Evolutionary conservation across 2,329 filamentous ascomycete species (phyloP).

Genomic region (Fonsecaea multimorphosa): DNA sequence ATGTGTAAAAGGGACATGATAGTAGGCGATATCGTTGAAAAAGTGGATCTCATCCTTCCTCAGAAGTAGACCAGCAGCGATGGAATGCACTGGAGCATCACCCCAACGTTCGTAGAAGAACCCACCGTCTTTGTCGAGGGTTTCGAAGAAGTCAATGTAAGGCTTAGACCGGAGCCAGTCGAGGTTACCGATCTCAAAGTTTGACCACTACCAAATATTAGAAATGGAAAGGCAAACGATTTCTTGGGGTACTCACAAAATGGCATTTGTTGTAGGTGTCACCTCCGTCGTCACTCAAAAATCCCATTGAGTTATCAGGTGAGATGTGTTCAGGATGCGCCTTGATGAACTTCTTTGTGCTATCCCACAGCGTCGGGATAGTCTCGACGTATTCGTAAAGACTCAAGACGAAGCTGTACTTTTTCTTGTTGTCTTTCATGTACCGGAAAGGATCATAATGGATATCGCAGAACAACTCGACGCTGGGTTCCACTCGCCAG

Average conservation of each 20-base stretch:
- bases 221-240: slow-evolving; percentile 10
- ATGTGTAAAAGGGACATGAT: slow-evolving; percentile 96
- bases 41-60: slow-evolving; percentile 96
- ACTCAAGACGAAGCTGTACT: slow-evolving; percentile 96
- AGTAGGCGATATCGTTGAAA: slow-evolving; percentile 99
- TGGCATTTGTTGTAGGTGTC: slow-evolving; percentile 97
- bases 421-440: slow-evolving; percentile 96
- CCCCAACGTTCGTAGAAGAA: slow-evolving; percentile 99
- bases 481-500: slow-evolving; percentile 97
- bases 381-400: slow-evolving; percentile 97
- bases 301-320: slow-evolving; percentile 83
- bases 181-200: slow-evolving; percentile 95
- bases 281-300: slow-evolving; percentile 89
- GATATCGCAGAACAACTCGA: slow-evolving; percentile 95
- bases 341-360: slow-evolving; percentile 90
- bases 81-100: slow-evolving; percentile 97
- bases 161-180: slow-evolving; percentile 89
- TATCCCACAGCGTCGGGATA: slow-evolving; percentile 95
- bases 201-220: slow-evolving; percentile 77
- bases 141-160: slow-evolving; percentile 89
- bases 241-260: slow-evolving; percentile 68
- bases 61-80: slow-evolving; percentile 83
- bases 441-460: slow-evolving; percentile 94
- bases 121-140: slow-evolving; percentile 85
- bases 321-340: slow-evolving; percentile 87